A percentile compares a stretch with the other conserved stretches of the same genome.
Evolutionary conservation across 139 green algal species (phyloP).

Genomic region (Chlorella sorokiniana): DNA sequence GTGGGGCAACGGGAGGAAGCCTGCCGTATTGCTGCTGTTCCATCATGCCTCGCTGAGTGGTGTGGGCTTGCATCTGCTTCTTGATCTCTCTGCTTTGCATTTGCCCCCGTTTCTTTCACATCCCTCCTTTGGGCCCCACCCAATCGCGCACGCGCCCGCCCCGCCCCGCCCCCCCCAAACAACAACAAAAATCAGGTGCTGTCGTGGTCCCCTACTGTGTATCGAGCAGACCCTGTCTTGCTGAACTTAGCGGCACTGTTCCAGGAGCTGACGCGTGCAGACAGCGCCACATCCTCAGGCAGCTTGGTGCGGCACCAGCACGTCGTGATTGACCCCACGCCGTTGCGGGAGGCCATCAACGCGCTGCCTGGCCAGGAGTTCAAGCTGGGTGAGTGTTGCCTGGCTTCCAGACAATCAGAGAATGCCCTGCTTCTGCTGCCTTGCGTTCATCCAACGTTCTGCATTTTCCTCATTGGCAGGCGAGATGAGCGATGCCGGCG

Average conservation of each 20-base stretch:
- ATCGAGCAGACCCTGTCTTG: slow-evolving; percentile 47
- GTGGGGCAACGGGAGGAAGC: neutral
- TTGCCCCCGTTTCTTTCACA: no score
- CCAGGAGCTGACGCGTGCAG: slow-evolving; percentile 46
- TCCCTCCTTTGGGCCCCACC: slow-evolving; percentile 45
- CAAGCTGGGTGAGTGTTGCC: slow-evolving; percentile 24
- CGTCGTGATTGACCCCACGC: slow-evolving; percentile 38
- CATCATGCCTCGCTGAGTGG: neutral
- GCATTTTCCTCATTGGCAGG: no score
- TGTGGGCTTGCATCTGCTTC: no score
- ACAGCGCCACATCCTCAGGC: neutral
- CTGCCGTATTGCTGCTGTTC: neutral
- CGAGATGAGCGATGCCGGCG: no score
- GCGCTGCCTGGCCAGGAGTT: slow-evolving; percentile 26
- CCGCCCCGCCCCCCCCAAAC: no score
- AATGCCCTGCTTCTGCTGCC: no score
- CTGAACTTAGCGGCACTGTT: slow-evolving; percentile 58
- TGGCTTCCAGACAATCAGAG: no score
- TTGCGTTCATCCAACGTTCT: neutral
- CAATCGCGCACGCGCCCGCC: neutral
- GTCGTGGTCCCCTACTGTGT: neutral
- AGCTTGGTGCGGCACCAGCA: slow-evolving; percentile 27
- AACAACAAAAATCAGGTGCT: slow-evolving; percentile 11
- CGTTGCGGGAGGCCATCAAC: slow-evolving; percentile 70
- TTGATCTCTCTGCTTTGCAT: no score